Conservation (phyloP, 352 stramenopile genomes). For the Globisporangium mamillatum region DNA sequence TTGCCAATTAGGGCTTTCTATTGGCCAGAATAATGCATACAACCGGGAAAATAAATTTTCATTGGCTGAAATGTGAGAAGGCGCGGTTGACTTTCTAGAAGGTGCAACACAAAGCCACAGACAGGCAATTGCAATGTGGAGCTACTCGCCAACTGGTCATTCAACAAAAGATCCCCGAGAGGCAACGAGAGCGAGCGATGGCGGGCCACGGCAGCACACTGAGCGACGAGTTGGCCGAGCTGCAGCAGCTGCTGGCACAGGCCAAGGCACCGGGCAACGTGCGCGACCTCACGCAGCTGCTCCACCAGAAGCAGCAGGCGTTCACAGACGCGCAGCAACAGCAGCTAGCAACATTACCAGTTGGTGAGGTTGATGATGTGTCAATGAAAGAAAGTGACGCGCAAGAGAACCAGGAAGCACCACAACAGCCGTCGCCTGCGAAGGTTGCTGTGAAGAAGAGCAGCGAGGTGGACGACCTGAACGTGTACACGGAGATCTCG, state of each 20-base stretch:
- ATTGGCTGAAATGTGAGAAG: background rate
- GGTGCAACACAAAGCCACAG: background rate
- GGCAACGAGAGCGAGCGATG: slow-evolving; percentile 15
- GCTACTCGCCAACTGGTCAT: background rate
- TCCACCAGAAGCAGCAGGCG: slow-evolving; percentile 55
- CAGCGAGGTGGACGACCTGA: slow-evolving; percentile 32
- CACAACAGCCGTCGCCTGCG: slow-evolving; percentile 21
- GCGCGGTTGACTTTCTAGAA: slow-evolving; percentile 5
- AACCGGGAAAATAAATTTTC: background rate
- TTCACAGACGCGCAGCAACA: slow-evolving; percentile 27
- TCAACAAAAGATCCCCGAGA: background rate
- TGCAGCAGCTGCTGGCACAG: slow-evolving; percentile 57
- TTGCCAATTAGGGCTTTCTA: background rate
- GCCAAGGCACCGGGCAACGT: slow-evolving; percentile 55
- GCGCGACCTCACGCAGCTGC: slow-evolving; percentile 57
- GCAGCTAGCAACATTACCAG: slow-evolving; percentile 11
- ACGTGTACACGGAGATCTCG: slow-evolving; percentile 78
- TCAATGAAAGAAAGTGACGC: slow-evolving; percentile 3
- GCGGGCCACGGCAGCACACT: slow-evolving; percentile 28
- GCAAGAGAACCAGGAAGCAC: slow-evolving; percentile 4
- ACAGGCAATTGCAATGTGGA: too few species aligned
- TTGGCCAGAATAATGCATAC: background rate
- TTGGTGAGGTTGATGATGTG: background rate
- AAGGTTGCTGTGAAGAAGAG: slow-evolving; percentile 24
- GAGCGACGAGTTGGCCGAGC: slow-evolving; percentile 56